phyloP scores from a whole-genome alignment of 2,329 filamentous ascomycete genomes.

The Dendryphion nanum region DNA sequence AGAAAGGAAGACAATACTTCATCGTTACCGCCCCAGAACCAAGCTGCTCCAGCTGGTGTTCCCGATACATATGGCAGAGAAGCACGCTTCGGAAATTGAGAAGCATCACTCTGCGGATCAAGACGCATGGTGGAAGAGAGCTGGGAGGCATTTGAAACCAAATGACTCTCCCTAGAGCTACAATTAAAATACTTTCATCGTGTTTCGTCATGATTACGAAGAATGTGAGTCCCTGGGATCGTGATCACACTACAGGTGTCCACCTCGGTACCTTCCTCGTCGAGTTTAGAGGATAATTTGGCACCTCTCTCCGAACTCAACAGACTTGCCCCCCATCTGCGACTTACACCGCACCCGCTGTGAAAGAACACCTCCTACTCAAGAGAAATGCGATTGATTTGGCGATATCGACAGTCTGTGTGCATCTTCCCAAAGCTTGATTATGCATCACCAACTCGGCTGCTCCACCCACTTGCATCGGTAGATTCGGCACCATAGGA shows the following conservation, averaged over 20 bases:
- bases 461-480: neutral
- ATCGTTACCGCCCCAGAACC: conserved; percentile 25
- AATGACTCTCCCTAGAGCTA: too few species aligned
- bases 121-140: too few species aligned
- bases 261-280: too few species aligned
- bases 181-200: too few species aligned
- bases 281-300: too few species aligned
- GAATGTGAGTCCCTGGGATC: too few species aligned
- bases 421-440: neutral
- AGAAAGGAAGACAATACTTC: conserved; percentile 4
- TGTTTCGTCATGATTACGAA: too few species aligned
- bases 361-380: neutral
- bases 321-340: conserved; percentile 1
- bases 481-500: neutral
- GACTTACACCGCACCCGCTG: neutral
- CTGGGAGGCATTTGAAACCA: too few species aligned
- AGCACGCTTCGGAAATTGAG: conserved; percentile 19
- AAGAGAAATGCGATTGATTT: neutral
- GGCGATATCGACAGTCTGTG: neutral
- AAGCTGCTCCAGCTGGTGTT: conserved; percentile 19
- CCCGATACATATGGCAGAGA: conserved; percentile 19
- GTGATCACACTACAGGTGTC: too few species aligned
- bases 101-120: conserved; percentile 15
- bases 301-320: too few species aligned
- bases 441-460: neutral